Evolutionary conservation across 1,139 yeast species (phyloP), one percentile per base, ranked within the genome.

Genomic region (Suhomyces anneliseae): DNA sequence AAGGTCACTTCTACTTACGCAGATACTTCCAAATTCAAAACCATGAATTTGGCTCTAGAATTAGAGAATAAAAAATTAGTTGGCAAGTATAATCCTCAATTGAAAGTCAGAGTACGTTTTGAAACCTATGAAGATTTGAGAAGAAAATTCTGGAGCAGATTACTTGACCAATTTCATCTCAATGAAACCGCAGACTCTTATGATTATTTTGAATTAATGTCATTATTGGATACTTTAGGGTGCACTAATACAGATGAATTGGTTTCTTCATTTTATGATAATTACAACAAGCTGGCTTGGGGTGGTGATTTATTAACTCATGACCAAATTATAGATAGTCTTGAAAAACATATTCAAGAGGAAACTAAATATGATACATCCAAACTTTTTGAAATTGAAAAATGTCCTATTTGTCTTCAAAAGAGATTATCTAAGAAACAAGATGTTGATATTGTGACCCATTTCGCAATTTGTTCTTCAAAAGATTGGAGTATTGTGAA

Each of bases 401-500:
- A 74, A 38, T 90, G 97, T 59, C 97, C 97, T 0, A 74, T 87
- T 9, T 92, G 97, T 65, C 74, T 76, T 40, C 80, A 82, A 52
- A 82, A 83, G 37, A 70, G 86, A 31, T 72, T 85, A 41, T 71
- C 78, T 10, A 78, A 78, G 54, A 74, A 77, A 53, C 74, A 78
- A 45, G 85, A 85, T 56, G 57, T 78, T 39, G 96, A 90, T 56
- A 81, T 90, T 43, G 81, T 89, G 26, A 84, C 90, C 1, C 99
- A 93, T 69, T 78, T 92, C 52, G 95, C 97, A 0, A 82, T 90
- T 2, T 93, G 99, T 66, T 85, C 90, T 0, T 82, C 88, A 26
- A 83, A 83, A 51, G 88, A 85, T 55, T 87, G 92, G 85, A 81
- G 85, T 45, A 77, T 83, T 41, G 87, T 84, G 34, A 81, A 83